Evolutionary conservation across 768 basidiomycete species (phyloP), one percentile per base, ranked within the genome.

Genomic region (Cytidiella melzeri): DNA sequence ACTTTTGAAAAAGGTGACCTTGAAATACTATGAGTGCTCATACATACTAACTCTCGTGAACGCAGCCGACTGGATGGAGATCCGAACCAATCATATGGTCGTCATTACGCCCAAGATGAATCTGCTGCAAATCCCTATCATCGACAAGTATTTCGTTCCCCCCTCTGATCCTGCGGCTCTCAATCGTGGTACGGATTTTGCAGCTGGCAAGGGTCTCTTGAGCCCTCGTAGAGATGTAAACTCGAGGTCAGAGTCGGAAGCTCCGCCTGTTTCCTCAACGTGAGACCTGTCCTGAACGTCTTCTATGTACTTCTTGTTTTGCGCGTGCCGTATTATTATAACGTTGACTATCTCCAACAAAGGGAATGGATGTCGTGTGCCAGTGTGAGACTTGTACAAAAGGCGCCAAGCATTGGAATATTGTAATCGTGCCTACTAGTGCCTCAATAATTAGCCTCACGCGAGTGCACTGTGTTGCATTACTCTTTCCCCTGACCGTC

Each of bases 61-160:
- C 34, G 37, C 55, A 83, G 91, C 92, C 44, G 96, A 99, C 65
- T 99, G 96, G 96, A 94, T 97, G 86, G 96, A 97, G 66, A 94
- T 99, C 60, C 87, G 87, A 64, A 95, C 92, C 11, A 97, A 99
- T 65, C 84, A 90, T 55, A 87, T 97, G 85, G 84, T 92, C 20
- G 83, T 96, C 43, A 87, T 97, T 57, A 98, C 95, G 0, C 89
- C 90, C 34, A 92, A 92, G 73, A 92, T 95, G 81, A 97, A 97
- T 62, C 66, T 96, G 21, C 72, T 97, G 18, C 92, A 95, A 64
- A 90, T 95, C 55, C 95, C 95, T 2, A 96, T 98, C 61, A 71
- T 89, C 40, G 93, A 97, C 73, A 84, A 92, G 64, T 95, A 82
- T 68, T 92, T 90, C 66, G 89, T 93, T n/a, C 76, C 85, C 1